A percentile compares a stretch with the other conserved stretches of the same genome.
Conservation (phyloP, 2,329 filamentous ascomycete species). For the Neonectria punicea region DNA sequence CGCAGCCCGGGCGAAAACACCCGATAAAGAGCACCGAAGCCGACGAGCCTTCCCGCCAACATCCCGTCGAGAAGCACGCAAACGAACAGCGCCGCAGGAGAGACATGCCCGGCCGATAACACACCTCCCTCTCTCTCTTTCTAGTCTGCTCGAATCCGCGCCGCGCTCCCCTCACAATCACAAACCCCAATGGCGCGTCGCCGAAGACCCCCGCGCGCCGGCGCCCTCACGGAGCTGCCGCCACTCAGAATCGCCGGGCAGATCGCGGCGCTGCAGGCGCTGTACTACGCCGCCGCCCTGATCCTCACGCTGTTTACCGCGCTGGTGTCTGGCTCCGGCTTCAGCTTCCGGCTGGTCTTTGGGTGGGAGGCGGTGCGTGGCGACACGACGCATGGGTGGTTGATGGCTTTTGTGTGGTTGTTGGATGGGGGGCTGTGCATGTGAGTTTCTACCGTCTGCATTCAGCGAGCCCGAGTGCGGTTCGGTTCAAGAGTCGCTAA, state of each 20-base stretch:
- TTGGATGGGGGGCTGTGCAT: slow-evolving; percentile 65
- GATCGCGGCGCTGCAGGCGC: slow-evolving; percentile 65
- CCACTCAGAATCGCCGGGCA: slow-evolving; percentile 69
- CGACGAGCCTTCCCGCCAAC: not conserved
- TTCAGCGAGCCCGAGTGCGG: not conserved
- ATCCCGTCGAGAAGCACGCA: slow-evolving; percentile 1
- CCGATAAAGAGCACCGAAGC: not conserved
- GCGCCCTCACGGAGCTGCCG: slow-evolving; percentile 69
- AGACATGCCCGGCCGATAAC: slow-evolving; percentile 39
- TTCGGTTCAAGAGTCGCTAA: not conserved
- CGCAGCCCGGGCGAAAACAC: not conserved
- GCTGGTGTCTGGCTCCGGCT: slow-evolving; percentile 66
- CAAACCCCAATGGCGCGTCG: slow-evolving; percentile 60
- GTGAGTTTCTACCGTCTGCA: slow-evolving; percentile 45
- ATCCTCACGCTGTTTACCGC: slow-evolving; percentile 68
- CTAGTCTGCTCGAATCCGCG: not conserved
- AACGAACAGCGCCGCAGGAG: slow-evolving; percentile 16
- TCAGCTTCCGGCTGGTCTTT: slow-evolving; percentile 65
- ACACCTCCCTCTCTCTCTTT: not conserved
- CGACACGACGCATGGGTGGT: slow-evolving; percentile 71
- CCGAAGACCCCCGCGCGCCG: slow-evolving; percentile 67
- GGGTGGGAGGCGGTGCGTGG: slow-evolving; percentile 69
- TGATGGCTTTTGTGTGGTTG: slow-evolving; percentile 67
- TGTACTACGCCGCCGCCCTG: slow-evolving; percentile 64
- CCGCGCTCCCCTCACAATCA: not conserved